Evolutionary conservation across 192 early-diverging fungal genomes (phyloP).

Genomic region (Coemansia sp.): DNA sequence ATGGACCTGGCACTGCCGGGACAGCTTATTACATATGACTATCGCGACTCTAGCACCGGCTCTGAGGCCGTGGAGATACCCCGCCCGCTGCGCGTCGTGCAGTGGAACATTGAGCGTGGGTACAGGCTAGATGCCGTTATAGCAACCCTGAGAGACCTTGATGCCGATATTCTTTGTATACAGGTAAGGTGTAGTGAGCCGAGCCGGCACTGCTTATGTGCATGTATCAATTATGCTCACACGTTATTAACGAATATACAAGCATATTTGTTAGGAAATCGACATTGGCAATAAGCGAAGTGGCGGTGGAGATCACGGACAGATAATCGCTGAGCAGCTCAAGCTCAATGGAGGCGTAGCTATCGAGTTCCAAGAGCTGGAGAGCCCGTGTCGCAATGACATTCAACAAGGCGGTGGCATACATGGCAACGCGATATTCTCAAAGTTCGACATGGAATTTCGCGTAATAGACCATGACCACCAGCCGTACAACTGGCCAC

Average conservation of each 20-base stretch:
- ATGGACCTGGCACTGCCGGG: slow-evolving; percentile 53
- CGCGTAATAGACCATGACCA: slow-evolving; percentile 66
- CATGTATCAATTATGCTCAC: not conserved
- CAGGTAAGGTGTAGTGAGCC: slow-evolving; percentile 44
- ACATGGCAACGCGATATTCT: slow-evolving; percentile 77
- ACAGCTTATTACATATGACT: slow-evolving; percentile 40
- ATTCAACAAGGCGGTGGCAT: slow-evolving; percentile 74
- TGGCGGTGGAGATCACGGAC: slow-evolving; percentile 61
- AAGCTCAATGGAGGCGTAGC: slow-evolving; percentile 67
- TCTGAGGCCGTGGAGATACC: slow-evolving; percentile 19
- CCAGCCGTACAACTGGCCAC: slow-evolving; percentile 73
- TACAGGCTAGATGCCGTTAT: slow-evolving; percentile 68
- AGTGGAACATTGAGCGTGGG: slow-evolving; percentile 86
- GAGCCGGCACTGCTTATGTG: not conserved
- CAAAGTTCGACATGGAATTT: slow-evolving; percentile 64
- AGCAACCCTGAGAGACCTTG: slow-evolving; percentile 54
- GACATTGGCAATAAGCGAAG: slow-evolving; percentile 76
- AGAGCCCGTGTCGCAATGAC: slow-evolving; percentile 57
- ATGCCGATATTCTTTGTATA: slow-evolving; percentile 72
- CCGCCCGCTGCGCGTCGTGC: slow-evolving; percentile 62
- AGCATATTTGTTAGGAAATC: slow-evolving; percentile 52
- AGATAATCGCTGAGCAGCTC: slow-evolving; percentile 62
- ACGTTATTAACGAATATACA: not conserved
- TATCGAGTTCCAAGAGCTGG: slow-evolving; percentile 75
- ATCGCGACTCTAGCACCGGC: slow-evolving; percentile 6